Evolutionary conservation across 805 yeast genomes (phyloP).

Genomic region (Maudiozyma saulgeensis): DNA sequence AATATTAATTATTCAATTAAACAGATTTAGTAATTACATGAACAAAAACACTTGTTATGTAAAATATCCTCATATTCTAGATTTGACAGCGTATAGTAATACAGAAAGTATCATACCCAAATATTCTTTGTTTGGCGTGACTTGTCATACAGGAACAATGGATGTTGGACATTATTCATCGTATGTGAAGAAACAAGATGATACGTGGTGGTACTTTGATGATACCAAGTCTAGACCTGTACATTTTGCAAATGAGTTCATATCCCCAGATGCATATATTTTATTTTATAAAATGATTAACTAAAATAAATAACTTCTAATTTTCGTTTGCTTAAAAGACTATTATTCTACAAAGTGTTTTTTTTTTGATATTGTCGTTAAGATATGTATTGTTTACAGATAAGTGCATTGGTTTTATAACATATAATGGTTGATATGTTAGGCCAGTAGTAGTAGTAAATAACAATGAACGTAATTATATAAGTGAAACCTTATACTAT

Average conservation of each 20-base stretch:
- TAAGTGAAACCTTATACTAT: no score
- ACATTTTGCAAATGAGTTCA: slow-evolving; percentile 41
- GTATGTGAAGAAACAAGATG: slow-evolving; percentile 53
- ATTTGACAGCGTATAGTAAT: slow-evolving; percentile 60
- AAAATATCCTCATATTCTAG: slow-evolving; percentile 56
- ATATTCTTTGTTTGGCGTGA: slow-evolving; percentile 70
- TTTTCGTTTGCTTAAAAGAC: background rate
- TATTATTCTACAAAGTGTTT: background rate
- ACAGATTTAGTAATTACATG: slow-evolving; percentile 50
- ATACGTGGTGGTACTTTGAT: slow-evolving; percentile 73
- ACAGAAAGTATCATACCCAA: slow-evolving; percentile 25
- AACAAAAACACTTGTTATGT: slow-evolving; percentile 56
- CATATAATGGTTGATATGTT: no score
- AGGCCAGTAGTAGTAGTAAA: no score
- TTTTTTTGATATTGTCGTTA: background rate
- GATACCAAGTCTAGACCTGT: slow-evolving; percentile 56
- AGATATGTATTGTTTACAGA: background rate
- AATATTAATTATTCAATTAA: slow-evolving; percentile 72
- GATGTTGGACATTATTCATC: slow-evolving; percentile 86
- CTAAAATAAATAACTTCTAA: background rate
- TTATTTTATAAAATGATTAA: slow-evolving; percentile 45
- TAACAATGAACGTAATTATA: no score
- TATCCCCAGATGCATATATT: slow-evolving; percentile 73
- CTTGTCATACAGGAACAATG: slow-evolving; percentile 73
- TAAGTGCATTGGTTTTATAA: background rate